phyloP scores from a whole-genome alignment of 2,329 filamentous ascomycete genomes.

The Sphaerulina populicola region DNA sequence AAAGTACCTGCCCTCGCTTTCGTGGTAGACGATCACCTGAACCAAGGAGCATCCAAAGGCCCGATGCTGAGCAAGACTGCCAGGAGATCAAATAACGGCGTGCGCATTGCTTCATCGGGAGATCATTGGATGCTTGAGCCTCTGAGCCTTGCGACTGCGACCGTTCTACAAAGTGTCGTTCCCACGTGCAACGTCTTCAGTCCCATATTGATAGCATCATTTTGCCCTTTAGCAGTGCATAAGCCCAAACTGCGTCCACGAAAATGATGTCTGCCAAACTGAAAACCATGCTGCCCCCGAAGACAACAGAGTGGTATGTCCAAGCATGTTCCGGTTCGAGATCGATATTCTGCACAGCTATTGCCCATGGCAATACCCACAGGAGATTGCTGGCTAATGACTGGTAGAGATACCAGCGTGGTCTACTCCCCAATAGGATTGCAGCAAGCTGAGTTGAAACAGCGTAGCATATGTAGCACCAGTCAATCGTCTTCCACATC shows the following conservation, averaged over 20 bases:
- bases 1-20: no score
- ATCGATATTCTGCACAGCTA: conserved; percentile 48
- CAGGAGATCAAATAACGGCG: no score
- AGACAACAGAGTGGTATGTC: conserved; percentile 59
- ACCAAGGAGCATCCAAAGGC: no score
- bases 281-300: conserved; percentile 61
- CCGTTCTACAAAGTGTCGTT: no score
- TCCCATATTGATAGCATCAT: conserved; percentile 20
- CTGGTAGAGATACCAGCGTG: conserved; percentile 61
- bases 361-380: conserved; percentile 63
- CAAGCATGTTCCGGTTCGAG: conserved; percentile 51
- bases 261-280: conserved; percentile 51
- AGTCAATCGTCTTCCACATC: conserved; percentile 54
- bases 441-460: conserved; percentile 57
- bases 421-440: conserved; percentile 55
- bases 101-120: no score
- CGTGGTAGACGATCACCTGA: no score
- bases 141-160: no score
- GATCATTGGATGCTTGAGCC: no score
- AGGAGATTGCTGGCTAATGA: conserved; percentile 58
- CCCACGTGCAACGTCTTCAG: no score
- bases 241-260: conserved; percentile 47
- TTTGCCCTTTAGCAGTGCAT: conserved; percentile 42
- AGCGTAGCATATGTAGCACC: conserved; percentile 63
- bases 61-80: no score